phyloP scores from a whole-genome alignment of 2,329 filamentous ascomycete genomes.

The Pseudopithomyces chartarum region DNA sequence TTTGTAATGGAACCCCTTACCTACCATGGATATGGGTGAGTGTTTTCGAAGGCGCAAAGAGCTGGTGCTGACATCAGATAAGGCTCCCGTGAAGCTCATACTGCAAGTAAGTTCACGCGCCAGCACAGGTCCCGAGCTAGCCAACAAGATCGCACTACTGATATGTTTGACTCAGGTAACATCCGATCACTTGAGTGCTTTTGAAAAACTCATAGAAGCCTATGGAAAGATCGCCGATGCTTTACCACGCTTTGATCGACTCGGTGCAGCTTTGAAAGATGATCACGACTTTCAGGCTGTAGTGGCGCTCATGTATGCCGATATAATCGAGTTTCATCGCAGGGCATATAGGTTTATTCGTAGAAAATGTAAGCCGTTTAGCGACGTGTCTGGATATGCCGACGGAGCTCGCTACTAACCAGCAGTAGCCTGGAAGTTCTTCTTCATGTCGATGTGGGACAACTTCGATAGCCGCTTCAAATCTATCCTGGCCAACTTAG shows the following conservation, averaged over 20 bases:
- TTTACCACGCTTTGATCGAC: slow-evolving; percentile 45
- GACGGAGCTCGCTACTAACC: neutral
- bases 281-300: slow-evolving; percentile 47
- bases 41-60: no score
- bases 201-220: slow-evolving; percentile 49
- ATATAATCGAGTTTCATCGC: slow-evolving; percentile 56
- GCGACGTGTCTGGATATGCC: no score
- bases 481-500: slow-evolving; percentile 22
- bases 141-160: neutral
- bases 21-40: slow-evolving; percentile 49
- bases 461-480: slow-evolving; percentile 26
- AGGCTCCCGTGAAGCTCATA: no score
- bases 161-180: slow-evolving; percentile 15
- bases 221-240: slow-evolving; percentile 49
- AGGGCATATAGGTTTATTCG: slow-evolving; percentile 54
- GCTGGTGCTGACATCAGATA: no score
- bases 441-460: slow-evolving; percentile 32
- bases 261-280: slow-evolving; percentile 32
- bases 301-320: slow-evolving; percentile 51
- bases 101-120: no score
- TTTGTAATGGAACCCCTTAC: slow-evolving; percentile 55
- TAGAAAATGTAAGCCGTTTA: slow-evolving; percentile 30
- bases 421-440: slow-evolving; percentile 24
- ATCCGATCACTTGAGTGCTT: slow-evolving; percentile 44
- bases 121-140: neutral